Evolutionary conservation across 129 eudicot species (phyloP).

Genomic region (Apium graveolens): DNA sequence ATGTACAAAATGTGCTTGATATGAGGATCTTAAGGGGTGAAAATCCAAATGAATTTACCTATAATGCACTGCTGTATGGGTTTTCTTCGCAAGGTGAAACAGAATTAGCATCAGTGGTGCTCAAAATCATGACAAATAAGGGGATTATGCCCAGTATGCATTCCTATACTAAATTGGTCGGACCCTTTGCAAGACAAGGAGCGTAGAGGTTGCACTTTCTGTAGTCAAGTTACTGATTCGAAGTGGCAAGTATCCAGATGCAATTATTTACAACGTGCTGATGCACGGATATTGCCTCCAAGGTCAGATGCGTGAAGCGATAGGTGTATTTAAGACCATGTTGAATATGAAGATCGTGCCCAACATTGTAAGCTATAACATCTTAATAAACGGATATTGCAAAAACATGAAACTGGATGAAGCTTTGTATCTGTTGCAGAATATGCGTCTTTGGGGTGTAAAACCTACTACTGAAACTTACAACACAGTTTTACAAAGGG

Average conservation of each 20-base stretch:
- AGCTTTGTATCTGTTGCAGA: slow-evolving; percentile 2
- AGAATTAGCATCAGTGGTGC: too few species aligned
- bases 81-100: too few species aligned
- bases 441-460: slow-evolving; percentile 5
- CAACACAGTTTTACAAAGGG: slow-evolving; percentile 8
- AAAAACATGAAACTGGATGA: background rate
- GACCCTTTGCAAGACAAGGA: background rate
- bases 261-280: background rate
- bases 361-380: slow-evolving; percentile 6
- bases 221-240: background rate
- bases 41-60: too few species aligned
- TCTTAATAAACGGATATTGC: slow-evolving; percentile 11
- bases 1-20: too few species aligned
- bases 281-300: slow-evolving; percentile 8
- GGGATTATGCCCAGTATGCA: background rate
- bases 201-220: background rate
- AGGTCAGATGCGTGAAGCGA: slow-evolving; percentile 11
- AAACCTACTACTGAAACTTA: slow-evolving; percentile 4
- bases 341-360: background rate
- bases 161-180: background rate
- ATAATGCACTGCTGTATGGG: too few species aligned
- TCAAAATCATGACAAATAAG: too few species aligned
- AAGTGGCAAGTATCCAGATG: slow-evolving; percentile 6
- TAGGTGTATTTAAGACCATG: background rate
- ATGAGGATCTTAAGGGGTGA: too few species aligned